Percentiles rank a stretch among this genome's conserved stretches.
Evolutionary conservation across 176 grass and related monocot genomes (phyloP).

Genomic region (Poa pratensis): DNA sequence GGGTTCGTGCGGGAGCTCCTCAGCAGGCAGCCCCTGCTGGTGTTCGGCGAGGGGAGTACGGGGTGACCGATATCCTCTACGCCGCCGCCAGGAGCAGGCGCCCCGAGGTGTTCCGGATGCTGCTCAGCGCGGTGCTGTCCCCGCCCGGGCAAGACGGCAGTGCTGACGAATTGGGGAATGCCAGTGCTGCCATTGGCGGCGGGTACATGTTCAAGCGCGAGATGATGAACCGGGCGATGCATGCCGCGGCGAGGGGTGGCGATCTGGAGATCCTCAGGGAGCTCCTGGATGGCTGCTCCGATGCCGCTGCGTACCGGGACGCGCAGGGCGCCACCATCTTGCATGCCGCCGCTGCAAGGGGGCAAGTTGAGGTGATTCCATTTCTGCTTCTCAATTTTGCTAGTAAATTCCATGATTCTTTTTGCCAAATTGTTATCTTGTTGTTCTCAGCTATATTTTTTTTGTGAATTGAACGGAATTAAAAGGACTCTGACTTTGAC

Average conservation of each 20-base stretch:
- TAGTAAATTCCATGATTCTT: neutral
- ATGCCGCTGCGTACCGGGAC: conserved; percentile 66
- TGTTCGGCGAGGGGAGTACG: conserved; percentile 94
- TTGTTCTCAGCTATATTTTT: neutral
- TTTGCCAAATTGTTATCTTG: neutral
- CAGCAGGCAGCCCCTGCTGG: conserved; percentile 61
- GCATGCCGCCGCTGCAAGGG: conserved; percentile 71
- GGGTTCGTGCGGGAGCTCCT: conserved; percentile 72
- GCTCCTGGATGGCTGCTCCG: conserved; percentile 58
- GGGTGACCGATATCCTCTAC: conserved; percentile 90
- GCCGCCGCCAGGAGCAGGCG: conserved; percentile 71
- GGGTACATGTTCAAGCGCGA: conserved; percentile 57
- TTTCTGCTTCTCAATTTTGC: neutral
- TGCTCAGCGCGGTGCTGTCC: conserved; percentile 51
- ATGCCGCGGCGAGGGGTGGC: conserved; percentile 78
- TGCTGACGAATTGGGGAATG: neutral
- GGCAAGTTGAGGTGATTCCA: conserved; percentile 70
- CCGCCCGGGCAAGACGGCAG: neutral
- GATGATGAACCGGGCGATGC: conserved; percentile 79
- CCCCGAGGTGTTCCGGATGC: conserved; percentile 62
- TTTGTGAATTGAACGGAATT: neutral
- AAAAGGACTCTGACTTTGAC: neutral
- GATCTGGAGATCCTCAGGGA: conserved; percentile 73
- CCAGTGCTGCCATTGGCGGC: neutral
- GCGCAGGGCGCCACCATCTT: conserved; percentile 74